Evolutionary conservation across 2,329 filamentous ascomycete genomes (phyloP).

Genomic region (Aspergillus tamarii): DNA sequence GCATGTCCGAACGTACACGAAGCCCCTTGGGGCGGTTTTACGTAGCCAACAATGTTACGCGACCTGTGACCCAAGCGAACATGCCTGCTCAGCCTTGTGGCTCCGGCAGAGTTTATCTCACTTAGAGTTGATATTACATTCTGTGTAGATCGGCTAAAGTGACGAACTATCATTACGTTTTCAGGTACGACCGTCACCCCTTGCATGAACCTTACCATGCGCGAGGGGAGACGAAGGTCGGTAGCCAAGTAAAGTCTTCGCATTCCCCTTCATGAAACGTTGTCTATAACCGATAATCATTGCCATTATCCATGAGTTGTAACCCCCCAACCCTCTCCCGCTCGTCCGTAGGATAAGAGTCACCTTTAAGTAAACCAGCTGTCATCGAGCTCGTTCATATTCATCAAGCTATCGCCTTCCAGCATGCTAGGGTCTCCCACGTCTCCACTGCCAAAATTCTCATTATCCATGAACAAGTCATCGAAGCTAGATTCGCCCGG

Average conservation of each 20-base stretch:
- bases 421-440: conserved; percentile 37
- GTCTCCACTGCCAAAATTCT: conserved; percentile 38
- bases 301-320: neutral
- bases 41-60: neutral
- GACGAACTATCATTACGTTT: conserved; percentile 12
- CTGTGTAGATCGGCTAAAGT: neutral
- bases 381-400: conserved; percentile 46
- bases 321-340: neutral
- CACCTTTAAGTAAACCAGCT: conserved; percentile 37
- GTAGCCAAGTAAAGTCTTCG: neutral
- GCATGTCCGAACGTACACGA: neutral
- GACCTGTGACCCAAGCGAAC: neutral
- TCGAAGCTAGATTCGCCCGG: conserved; percentile 50
- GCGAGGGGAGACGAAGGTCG: neutral
- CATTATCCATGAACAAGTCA: conserved; percentile 47
- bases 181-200: conserved; percentile 1
- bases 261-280: neutral
- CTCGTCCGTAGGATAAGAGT: conserved; percentile 18
- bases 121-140: conserved; percentile 13
- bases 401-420: conserved; percentile 41
- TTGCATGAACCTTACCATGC: conserved; percentile 8
- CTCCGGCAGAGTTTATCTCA: conserved; percentile 14
- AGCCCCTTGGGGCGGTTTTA: neutral
- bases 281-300: neutral
- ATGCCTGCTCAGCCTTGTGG: neutral